Evolutionary conservation across 371 early-diverging fungal genomes (phyloP).

Genomic region (Mortierella polycephala): DNA sequence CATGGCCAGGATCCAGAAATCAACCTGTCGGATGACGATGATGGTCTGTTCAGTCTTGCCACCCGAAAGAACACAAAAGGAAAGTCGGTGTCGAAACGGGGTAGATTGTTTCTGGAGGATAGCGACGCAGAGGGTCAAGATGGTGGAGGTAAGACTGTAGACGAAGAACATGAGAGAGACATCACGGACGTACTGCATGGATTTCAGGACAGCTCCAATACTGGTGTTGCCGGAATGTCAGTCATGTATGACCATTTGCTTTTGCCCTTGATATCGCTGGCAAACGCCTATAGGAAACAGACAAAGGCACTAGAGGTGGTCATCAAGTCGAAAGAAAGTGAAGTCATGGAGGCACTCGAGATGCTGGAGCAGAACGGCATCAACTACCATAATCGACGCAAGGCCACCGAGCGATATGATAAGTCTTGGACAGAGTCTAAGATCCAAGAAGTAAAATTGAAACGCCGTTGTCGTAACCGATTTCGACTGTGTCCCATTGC

Average conservation of each 20-base stretch:
- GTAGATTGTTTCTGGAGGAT: slow-evolving; percentile 20
- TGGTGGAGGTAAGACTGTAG: not conserved
- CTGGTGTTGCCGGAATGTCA: slow-evolving; percentile 23
- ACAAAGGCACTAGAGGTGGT: slow-evolving; percentile 16
- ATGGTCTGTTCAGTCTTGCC: not conserved
- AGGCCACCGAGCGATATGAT: slow-evolving; percentile 37
- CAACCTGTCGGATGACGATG: not conserved
- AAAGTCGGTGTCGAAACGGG: slow-evolving; percentile 1
- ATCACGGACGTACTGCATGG: too few species aligned
- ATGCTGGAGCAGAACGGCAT: slow-evolving; percentile 41
- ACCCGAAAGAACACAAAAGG: not conserved
- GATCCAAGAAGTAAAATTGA: slow-evolving; percentile 22
- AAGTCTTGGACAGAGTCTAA: slow-evolving; percentile 22
- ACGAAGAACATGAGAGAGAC: not conserved
- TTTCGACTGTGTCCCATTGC: too few species aligned
- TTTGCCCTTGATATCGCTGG: slow-evolving; percentile 37
- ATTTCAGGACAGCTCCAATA: not conserved
- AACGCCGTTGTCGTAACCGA: not conserved
- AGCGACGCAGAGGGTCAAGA: slow-evolving; percentile 27
- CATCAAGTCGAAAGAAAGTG: slow-evolving; percentile 43
- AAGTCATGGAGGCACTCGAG: slow-evolving; percentile 45
- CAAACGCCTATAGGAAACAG: slow-evolving; percentile 44
- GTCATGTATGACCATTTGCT: slow-evolving; percentile 40
- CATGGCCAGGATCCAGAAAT: not conserved
- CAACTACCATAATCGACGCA: slow-evolving; percentile 33